These are phyloP conservation scores for Phaeoacremonium minimum DNA, from an alignment of 2,329 filamentous ascomycete genomes.

Conservation along the genomic window DNA sequence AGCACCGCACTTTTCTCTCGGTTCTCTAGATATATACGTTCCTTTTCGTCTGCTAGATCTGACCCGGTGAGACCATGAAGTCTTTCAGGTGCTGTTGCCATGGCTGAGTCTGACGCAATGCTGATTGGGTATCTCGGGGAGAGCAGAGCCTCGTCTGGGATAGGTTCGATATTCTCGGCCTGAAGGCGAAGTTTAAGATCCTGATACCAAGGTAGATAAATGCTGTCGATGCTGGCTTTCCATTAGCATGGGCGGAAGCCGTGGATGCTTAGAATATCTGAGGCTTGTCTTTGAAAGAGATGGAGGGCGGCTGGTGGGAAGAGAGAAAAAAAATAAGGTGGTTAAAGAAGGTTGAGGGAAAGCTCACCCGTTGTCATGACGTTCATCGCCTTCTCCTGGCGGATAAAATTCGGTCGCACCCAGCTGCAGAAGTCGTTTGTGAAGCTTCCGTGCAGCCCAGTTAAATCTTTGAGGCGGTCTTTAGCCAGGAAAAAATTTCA, in stretches of 20 bases:
- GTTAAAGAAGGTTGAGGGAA: background rate
- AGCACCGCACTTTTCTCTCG: conserved; percentile 15
- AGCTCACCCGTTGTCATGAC: conserved; percentile 79
- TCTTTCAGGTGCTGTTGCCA: conserved; percentile 1
- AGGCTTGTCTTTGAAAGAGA: too few species aligned
- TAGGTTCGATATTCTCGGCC: conserved; percentile 62
- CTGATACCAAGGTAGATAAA: conserved; percentile 73
- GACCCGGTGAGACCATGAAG: background rate
- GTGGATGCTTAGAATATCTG: too few species aligned
- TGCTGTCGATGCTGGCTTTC: conserved; percentile 76
- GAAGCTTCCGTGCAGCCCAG: conserved; percentile 84
- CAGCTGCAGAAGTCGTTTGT: conserved; percentile 78
- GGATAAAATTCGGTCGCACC: conserved; percentile 74
- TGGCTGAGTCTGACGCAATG: conserved; percentile 10
- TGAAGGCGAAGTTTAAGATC: conserved; percentile 64
- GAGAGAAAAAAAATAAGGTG: background rate
- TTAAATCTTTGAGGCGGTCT: conserved; percentile 65
- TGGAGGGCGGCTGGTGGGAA: background rate
- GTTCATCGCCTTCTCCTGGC: conserved; percentile 85
- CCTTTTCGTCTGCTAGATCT: conserved; percentile 1
- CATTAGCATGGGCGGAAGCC: too few species aligned
- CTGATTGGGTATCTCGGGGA: conserved; percentile 63
- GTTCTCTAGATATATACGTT: conserved; percentile 10
- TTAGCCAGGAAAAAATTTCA: background rate
- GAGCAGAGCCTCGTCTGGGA: conserved; percentile 70